Conservation (phyloP, 352 stramenopile genomes). For the Phytophthora idaei region DNA sequence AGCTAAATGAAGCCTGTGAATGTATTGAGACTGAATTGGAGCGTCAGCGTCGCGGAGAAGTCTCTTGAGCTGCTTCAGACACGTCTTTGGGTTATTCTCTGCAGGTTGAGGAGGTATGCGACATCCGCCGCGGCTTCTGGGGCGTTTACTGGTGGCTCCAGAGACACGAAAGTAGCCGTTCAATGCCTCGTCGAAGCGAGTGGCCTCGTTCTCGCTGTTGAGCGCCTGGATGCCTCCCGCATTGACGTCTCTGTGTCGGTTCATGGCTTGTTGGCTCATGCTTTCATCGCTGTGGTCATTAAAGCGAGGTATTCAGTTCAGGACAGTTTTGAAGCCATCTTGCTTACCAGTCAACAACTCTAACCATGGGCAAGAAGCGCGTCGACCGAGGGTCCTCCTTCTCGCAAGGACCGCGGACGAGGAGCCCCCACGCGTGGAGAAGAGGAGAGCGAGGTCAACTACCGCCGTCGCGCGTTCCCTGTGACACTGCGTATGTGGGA, state of each 20-base stretch:
- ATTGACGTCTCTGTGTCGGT: background rate
- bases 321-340: no score
- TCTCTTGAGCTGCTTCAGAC: slow-evolving; percentile 43
- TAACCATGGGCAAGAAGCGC: slow-evolving; percentile 38
- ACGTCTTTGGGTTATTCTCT: slow-evolving; percentile 1
- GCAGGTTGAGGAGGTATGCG: background rate
- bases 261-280: background rate
- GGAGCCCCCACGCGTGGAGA: slow-evolving; percentile 38
- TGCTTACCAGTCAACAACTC: no score
- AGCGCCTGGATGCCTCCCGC: slow-evolving; percentile 9
- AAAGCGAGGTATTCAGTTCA: background rate
- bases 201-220: slow-evolving; percentile 32
- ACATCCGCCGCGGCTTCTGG: background rate
- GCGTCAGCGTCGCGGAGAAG: slow-evolving; percentile 32
- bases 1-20: slow-evolving; percentile 22
- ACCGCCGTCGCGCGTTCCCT: slow-evolving; percentile 73
- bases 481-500: slow-evolving; percentile 94
- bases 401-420: slow-evolving; percentile 20
- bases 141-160: slow-evolving; percentile 11
- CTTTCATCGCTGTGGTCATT: background rate
- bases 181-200: slow-evolving; percentile 33
- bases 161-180: slow-evolving; percentile 33
- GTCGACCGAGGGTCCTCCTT: slow-evolving; percentile 26
- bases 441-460: slow-evolving; percentile 71
- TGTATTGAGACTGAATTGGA: slow-evolving; percentile 36